Evolutionary conservation across 352 stramenopile genomes (phyloP).

Genomic region (Phytophthora chlamydospora): DNA sequence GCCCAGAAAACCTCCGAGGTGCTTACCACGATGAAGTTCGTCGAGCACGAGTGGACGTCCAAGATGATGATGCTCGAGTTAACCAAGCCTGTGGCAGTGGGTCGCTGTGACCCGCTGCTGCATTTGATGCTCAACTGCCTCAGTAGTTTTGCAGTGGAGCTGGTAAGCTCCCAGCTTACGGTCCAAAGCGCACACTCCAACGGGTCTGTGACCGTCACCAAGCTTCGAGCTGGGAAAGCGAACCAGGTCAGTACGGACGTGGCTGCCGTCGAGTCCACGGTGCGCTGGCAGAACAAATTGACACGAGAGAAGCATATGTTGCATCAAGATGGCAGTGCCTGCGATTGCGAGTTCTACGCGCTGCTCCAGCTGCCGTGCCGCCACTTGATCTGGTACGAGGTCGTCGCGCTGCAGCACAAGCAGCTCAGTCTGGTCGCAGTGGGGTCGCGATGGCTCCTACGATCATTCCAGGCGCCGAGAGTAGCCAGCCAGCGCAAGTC

Average conservation of each 20-base stretch:
- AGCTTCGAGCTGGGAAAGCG: conserved; percentile 17
- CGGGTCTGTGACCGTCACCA: conserved; percentile 43
- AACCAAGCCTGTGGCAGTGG: conserved; percentile 69
- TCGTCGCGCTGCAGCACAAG: conserved; percentile 64
- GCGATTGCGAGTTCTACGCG: conserved; percentile 72
- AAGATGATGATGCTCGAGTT: conserved; percentile 81
- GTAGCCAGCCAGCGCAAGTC: conserved; percentile 63
- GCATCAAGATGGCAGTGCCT: conserved; percentile 60
- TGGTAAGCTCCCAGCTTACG: conserved; percentile 68
- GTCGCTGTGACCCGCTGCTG: conserved; percentile 58
- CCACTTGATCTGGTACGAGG: conserved; percentile 81
- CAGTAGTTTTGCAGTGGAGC: conserved; percentile 64
- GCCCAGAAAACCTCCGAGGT: conserved; percentile 68
- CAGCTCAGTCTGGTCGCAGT: conserved; percentile 70
- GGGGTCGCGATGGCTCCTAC: conserved; percentile 66
- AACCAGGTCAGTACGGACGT: conserved; percentile 1
- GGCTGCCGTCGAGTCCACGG: conserved; percentile 24
- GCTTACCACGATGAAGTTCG: conserved; percentile 67
- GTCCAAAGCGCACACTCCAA: conserved; percentile 41
- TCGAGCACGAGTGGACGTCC: conserved; percentile 73
- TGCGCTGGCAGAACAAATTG: conserved; percentile 62
- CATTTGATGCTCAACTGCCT: conserved; percentile 78
- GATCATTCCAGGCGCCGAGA: conserved; percentile 71
- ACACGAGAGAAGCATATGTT: conserved; percentile 71
- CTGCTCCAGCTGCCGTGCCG: conserved; percentile 73